phyloP scores from a whole-genome alignment of 176 grass and related monocot species.

The Eragrostis nindensis region DNA sequence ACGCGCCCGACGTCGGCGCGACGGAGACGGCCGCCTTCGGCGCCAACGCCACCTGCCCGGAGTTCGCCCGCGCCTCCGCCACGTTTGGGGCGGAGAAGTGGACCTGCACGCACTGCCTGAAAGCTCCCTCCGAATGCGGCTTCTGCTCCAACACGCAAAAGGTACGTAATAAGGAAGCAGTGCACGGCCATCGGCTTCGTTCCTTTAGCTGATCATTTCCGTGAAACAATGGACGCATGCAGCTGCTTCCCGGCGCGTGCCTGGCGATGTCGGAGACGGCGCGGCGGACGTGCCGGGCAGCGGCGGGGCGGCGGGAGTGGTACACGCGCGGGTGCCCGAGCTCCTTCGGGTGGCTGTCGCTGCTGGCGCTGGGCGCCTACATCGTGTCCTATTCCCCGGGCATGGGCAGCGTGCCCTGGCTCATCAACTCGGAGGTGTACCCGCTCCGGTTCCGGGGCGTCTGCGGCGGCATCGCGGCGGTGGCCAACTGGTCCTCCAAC shows the following conservation, averaged over 20 bases:
- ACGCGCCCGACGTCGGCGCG: slow-evolving; percentile 60
- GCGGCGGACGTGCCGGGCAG: slow-evolving; percentile 41
- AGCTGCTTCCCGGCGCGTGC: slow-evolving; percentile 78
- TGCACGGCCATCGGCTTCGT: no score
- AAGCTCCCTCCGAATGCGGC: slow-evolving; percentile 55
- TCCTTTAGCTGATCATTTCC: no score
- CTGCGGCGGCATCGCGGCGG: slow-evolving; percentile 82
- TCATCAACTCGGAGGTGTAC: slow-evolving; percentile 97
- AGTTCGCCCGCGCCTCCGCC: not conserved
- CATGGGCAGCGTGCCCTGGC: slow-evolving; percentile 94
- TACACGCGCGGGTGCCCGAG: slow-evolving; percentile 88
- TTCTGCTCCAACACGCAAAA: slow-evolving; percentile 67
- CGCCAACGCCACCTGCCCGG: slow-evolving; percentile 50
- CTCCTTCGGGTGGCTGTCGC: slow-evolving; percentile 74
- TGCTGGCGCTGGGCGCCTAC: slow-evolving; percentile 70
- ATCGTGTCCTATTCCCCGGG: slow-evolving; percentile 91
- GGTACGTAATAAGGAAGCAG: slow-evolving; percentile 53
- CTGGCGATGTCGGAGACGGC: slow-evolving; percentile 51
- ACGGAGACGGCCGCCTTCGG: slow-evolving; percentile 54
- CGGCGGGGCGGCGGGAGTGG: slow-evolving; percentile 58
- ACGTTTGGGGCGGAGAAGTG: not conserved
- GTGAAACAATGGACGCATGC: not conserved
- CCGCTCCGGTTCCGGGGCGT: slow-evolving; percentile 73
- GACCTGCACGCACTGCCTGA: slow-evolving; percentile 84
- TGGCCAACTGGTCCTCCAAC: slow-evolving; percentile 87